These are phyloP conservation scores for Diospyros lotus DNA, from an alignment of 148 eudicot genomes.

Conservation along the genomic window DNA sequence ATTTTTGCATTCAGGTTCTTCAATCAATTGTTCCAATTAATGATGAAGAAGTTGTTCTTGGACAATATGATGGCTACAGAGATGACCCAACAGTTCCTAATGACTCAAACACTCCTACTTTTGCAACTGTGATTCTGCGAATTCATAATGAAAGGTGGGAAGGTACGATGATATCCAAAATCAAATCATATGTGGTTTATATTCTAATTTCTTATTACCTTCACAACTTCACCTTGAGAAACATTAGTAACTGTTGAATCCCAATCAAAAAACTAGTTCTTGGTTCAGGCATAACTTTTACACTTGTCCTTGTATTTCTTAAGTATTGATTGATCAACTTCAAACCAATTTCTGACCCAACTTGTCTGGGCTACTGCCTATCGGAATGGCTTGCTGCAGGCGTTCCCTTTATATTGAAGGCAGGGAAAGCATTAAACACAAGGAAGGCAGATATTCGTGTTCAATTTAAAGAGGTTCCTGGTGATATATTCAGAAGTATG, in stretches of 20 bases:
- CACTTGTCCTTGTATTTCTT: not conserved
- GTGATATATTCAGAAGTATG: slow-evolving; percentile 78
- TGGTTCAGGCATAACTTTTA: not conserved
- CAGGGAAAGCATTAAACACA: slow-evolving; percentile 76
- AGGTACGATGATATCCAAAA: slow-evolving; percentile 30
- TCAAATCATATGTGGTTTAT: not conserved
- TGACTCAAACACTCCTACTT: slow-evolving; percentile 75
- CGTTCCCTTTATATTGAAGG: slow-evolving; percentile 81
- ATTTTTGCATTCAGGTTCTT: slow-evolving; percentile 46
- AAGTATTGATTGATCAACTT: not conserved
- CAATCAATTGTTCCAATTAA: slow-evolving; percentile 55
- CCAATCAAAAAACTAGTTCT: not conserved
- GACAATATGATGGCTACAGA: slow-evolving; percentile 78
- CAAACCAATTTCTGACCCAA: not conserved
- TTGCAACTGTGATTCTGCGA: slow-evolving; percentile 64
- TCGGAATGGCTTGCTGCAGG: slow-evolving; percentile 36
- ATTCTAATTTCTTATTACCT: not conserved
- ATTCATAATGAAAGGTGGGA: slow-evolving; percentile 92
- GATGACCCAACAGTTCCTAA: slow-evolving; percentile 82
- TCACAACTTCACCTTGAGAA: not conserved
- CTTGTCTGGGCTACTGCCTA: not conserved
- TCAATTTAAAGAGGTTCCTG: slow-evolving; percentile 86
- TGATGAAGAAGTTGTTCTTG: slow-evolving; percentile 80
- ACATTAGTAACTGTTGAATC: not conserved
- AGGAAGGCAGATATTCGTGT: slow-evolving; percentile 84